Evolutionary conservation across 768 basidiomycete species (phyloP).

Genomic region (Trametes cingulata): DNA sequence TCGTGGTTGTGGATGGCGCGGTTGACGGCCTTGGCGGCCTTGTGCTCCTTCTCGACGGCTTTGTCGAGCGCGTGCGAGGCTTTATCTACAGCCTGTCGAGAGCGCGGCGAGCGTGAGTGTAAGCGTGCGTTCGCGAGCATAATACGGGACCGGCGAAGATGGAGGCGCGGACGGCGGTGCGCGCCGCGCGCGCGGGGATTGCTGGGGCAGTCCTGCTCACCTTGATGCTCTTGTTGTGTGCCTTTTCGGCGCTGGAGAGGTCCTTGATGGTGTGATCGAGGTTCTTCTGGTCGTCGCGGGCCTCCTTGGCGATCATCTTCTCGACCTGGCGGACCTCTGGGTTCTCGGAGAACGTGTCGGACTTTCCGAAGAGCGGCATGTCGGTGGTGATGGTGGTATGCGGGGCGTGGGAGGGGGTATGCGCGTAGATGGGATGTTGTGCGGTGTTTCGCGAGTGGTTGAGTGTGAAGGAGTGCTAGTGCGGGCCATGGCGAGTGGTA

Average conservation of each 20-base stretch:
- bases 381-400: slow-evolving; percentile 7
- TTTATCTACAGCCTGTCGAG: slow-evolving; percentile 44
- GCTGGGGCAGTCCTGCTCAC: slow-evolving; percentile 31
- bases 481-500: too few species aligned
- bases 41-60: slow-evolving; percentile 51
- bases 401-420: not conserved
- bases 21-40: slow-evolving; percentile 49
- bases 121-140: too few species aligned
- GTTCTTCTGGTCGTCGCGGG: slow-evolving; percentile 49
- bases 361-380: slow-evolving; percentile 33
- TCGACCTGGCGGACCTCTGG: slow-evolving; percentile 42
- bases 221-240: slow-evolving; percentile 52
- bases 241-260: slow-evolving; percentile 53
- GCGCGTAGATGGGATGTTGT: not conserved
- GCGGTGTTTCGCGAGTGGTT: not conserved
- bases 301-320: slow-evolving; percentile 48
- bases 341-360: slow-evolving; percentile 27
- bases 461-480: too few species aligned
- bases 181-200: not conserved
- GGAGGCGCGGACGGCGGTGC: not conserved
- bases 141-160: too few species aligned
- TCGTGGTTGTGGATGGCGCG: slow-evolving; percentile 57
- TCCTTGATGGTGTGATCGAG: slow-evolving; percentile 58
- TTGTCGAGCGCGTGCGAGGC: slow-evolving; percentile 49
- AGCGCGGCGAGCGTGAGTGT: not conserved